These are phyloP conservation scores for Camptophora hylomeconis DNA, from an alignment of 2,329 filamentous ascomycete genomes.

Conservation along the genomic window DNA sequence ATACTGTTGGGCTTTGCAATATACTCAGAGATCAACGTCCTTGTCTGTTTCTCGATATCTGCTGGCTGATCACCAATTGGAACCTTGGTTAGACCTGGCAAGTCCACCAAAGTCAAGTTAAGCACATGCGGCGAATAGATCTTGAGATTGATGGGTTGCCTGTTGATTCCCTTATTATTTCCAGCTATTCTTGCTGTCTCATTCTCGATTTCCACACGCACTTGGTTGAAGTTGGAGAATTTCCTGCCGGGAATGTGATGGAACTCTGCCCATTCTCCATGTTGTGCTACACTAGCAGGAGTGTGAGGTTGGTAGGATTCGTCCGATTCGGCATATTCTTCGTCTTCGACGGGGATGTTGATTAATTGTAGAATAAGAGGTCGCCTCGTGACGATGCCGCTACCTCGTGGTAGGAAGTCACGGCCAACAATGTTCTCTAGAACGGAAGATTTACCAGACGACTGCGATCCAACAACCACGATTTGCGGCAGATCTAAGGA, in stretches of 20 bases:
- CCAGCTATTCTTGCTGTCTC: constrained; percentile 91
- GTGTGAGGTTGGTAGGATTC: constrained; percentile 60
- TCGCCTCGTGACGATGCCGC: constrained; percentile 87
- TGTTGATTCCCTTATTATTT: constrained; percentile 96
- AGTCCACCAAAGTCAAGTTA: constrained; percentile 88
- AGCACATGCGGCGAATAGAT: constrained; percentile 96
- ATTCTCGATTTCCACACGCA: constrained; percentile 92
- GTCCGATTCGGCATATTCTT: constrained; percentile 53
- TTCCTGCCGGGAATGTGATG: constrained; percentile 82
- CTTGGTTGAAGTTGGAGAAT: constrained; percentile 83
- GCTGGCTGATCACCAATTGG: constrained; percentile 95
- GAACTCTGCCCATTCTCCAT: constrained; percentile 83
- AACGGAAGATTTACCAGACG: constrained; percentile 94
- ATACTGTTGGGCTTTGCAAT: constrained; percentile 99
- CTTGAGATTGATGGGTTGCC: constrained; percentile 94
- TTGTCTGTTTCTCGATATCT: constrained; percentile 97
- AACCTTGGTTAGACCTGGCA: constrained; percentile 93
- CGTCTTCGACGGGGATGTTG: constrained; percentile 58
- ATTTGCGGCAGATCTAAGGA: constrained; percentile 96
- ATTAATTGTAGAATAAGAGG: constrained; percentile 96
- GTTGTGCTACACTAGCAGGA: constrained; percentile 55
- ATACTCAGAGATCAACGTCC: constrained; percentile 92
- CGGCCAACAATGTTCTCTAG: constrained; percentile 97
- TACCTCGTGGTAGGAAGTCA: constrained; percentile 91
- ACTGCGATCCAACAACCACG: constrained; percentile 97